Percentiles rank a stretch among this genome's conserved stretches.
These are phyloP conservation scores for Trametes pubescens DNA, from an alignment of 1,284 basidiomycete genomes.

Conservation along the genomic window DNA sequence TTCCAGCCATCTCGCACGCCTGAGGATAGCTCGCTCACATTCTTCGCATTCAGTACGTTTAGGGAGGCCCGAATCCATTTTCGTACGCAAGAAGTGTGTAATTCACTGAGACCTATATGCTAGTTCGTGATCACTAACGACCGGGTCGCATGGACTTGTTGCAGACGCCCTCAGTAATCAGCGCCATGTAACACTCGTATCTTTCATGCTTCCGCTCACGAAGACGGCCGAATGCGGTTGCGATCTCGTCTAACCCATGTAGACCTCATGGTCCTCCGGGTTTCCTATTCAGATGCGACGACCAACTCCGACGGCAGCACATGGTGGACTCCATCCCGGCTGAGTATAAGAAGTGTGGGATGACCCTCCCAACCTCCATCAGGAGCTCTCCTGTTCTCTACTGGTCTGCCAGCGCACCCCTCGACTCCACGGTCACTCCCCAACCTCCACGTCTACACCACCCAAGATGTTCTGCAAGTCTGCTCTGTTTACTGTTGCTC, in stretches of 20 bases:
- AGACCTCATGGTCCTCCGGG: not conserved
- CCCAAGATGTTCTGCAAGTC: constrained; percentile 38
- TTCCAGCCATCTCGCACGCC: not conserved
- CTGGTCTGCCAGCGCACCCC: constrained; percentile 4
- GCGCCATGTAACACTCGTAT: not conserved
- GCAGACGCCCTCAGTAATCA: not conserved
- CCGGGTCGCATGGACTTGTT: not conserved
- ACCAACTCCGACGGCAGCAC: not conserved
- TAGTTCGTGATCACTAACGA: no score
- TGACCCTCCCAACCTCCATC: not conserved
- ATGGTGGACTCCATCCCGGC: not conserved
- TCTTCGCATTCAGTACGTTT: no score
- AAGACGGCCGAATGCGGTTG: not conserved
- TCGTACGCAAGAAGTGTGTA: no score
- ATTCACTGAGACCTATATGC: no score
- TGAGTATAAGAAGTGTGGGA: not conserved
- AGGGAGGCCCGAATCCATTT: no score
- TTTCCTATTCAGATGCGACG: not conserved
- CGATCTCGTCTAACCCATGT: not conserved
- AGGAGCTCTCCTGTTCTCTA: constrained; percentile 14
- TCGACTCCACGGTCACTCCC: not conserved
- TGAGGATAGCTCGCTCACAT: not conserved
- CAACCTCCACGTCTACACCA: not conserved
- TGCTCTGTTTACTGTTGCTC: constrained; percentile 33
- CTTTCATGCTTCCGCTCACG: not conserved